Base-by-base conservation (phyloP, 2,329 filamentous ascomycete species). In the Dactylella cylindrospora region DNA sequence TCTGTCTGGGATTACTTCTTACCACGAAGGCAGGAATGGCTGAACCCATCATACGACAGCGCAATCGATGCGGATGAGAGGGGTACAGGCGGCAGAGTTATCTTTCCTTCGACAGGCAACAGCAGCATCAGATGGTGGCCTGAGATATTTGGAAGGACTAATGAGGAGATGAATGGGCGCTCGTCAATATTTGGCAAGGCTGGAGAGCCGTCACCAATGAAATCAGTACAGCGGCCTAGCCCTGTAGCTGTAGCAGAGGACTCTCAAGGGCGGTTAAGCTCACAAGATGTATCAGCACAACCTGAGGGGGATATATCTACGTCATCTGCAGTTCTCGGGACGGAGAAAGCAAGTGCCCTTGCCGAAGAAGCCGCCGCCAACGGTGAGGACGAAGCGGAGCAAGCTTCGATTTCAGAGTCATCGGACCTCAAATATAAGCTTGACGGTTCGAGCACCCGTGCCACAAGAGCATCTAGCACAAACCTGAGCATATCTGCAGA, bases 1-100 rank as follows among this genome's bases (percentile, higher is more conserved):
- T 95, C 88, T 17, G 93, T 96, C 1, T 98, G 93, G 93, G 86
- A 93, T 67, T 96, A 97, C 71, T 97, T 98, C 73, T 76, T 97
- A 5, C 83, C 86, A 35, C 82, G 90, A 8, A 84, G 81, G 66
- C 77, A 81, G 15, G 87, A 95, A 69, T 98, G 97, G 69, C 76
- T 83, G 29, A 97, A 97, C 69, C 80, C 84, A 0, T 79, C 85
- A 25, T 98, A 91, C 70, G 85, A 94, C 50, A 78, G 81, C 0
- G 74, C 76, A 4, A 77, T 90, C 28, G 86, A 96, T 65, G 52
- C 44, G 6, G 64, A 57, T 36, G 67, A 68, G 43, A 65, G 66
- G 35, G 89, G 88, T 3, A 19, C 26, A 9, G 84, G 84, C 57
- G 90, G 95, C 71, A 80, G 90, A 3, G 80, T 98, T 5, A 79